Evolutionary conservation across 2,329 filamentous ascomycete genomes (phyloP).

Genomic region (Alternaria brassicae): DNA sequence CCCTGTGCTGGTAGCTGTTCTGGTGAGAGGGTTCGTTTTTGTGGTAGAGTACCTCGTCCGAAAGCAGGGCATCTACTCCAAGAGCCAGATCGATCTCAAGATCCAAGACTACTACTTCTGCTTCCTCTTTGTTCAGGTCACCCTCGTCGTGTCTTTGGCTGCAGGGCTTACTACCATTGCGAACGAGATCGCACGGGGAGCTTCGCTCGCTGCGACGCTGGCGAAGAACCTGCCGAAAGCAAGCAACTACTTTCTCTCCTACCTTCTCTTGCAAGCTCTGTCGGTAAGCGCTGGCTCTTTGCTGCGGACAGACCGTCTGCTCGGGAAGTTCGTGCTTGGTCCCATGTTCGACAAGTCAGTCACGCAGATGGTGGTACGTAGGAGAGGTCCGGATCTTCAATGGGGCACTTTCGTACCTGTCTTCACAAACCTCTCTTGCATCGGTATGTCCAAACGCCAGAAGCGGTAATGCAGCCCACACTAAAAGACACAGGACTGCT

Average conservation of each 20-base stretch:
- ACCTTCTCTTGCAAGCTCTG: slow-evolving; percentile 20
- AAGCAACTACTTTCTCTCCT: slow-evolving; percentile 28
- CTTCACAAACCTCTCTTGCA: slow-evolving; percentile 26
- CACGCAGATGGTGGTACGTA: slow-evolving; percentile 9
- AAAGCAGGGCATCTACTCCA: slow-evolving; percentile 14
- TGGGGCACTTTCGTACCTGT: slow-evolving; percentile 19
- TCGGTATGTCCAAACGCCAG: slow-evolving; percentile 10
- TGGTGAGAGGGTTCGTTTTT: slow-evolving; percentile 9
- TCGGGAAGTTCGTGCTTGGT: slow-evolving; percentile 7
- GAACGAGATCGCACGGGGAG: slow-evolving; percentile 9
- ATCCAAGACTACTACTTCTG: slow-evolving; percentile 24
- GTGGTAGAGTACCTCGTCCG: slow-evolving; percentile 6
- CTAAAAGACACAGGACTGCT: slow-evolving; percentile 16
- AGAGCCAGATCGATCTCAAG: slow-evolving; percentile 12
- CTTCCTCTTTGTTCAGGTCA: slow-evolving; percentile 19
- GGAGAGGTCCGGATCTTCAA: slow-evolving; percentile 8
- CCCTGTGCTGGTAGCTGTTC: neutral
- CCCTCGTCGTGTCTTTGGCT: slow-evolving; percentile 17
- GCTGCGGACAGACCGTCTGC: slow-evolving; percentile 3
- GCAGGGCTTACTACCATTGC: slow-evolving; percentile 18
- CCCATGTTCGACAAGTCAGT: slow-evolving; percentile 18
- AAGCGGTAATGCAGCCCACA: neutral
- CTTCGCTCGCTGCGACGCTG: slow-evolving; percentile 11
- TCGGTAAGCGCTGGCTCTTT: slow-evolving; percentile 17
- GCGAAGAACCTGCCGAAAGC: slow-evolving; percentile 25